Percentiles rank a stretch among this genome's conserved stretches.
These are phyloP conservation scores for Dendrocalamus sinicus DNA, from an alignment of 176 grass and related monocot genomes.

Conservation along the genomic window DNA sequence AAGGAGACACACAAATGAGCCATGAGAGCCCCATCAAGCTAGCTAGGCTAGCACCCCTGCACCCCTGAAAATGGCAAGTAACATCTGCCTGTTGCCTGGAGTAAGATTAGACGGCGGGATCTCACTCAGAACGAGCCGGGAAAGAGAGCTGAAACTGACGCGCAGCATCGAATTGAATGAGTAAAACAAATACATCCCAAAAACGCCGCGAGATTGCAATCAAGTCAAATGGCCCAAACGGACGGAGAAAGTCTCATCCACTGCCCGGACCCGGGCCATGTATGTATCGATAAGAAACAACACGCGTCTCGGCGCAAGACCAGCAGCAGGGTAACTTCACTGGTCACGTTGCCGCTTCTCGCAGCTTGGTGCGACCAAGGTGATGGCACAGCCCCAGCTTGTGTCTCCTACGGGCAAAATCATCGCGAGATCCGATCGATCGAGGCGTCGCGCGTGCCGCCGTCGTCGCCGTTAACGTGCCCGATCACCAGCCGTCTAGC, in stretches of 20 bases:
- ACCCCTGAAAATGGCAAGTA: slow-evolving; percentile 26
- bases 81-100: not conserved
- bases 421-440: slow-evolving; percentile 32
- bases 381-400: not conserved
- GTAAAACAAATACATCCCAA: slow-evolving; percentile 39
- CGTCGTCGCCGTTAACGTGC: not conserved
- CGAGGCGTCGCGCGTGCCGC: not conserved
- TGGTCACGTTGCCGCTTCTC: not conserved
- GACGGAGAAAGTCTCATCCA: not conserved
- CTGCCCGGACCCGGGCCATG: not conserved
- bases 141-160: not conserved
- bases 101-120: not conserved
- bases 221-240: slow-evolving; percentile 31
- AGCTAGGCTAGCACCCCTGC: not conserved
- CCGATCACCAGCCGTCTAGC: not conserved
- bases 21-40: not conserved
- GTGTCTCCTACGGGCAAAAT: not conserved
- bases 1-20: not conserved
- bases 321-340: not conserved
- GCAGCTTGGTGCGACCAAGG: not conserved
- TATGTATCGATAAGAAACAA: not conserved
- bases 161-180: slow-evolving; percentile 48
- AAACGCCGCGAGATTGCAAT: slow-evolving; percentile 26
- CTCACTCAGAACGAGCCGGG: not conserved
- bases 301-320: slow-evolving; percentile 8